A percentile compares a stretch with the other conserved stretches of the same genome.
These are phyloP conservation scores for Rhynchospora breviuscula DNA, from an alignment of 176 grass and related monocot genomes.

Conservation along the genomic window DNA sequence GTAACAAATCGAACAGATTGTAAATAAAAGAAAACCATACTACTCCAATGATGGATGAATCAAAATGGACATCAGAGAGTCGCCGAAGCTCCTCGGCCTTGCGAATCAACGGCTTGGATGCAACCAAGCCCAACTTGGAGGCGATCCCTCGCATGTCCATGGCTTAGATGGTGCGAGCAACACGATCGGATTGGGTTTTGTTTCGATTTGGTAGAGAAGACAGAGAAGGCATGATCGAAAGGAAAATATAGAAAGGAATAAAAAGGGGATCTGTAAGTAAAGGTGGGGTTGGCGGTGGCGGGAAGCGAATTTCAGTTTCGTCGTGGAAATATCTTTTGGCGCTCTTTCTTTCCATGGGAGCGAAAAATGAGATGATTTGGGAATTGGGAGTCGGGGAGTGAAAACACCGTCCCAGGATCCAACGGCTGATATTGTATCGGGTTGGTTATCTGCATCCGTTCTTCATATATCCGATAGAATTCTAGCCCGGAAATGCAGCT, in stretches of 20 bases:
- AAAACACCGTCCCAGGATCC: too few species aligned
- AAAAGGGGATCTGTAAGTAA: background rate
- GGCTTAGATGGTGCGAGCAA: background rate
- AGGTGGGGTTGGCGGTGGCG: background rate
- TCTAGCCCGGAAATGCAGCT: too few species aligned
- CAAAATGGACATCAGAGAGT: conserved; percentile 70
- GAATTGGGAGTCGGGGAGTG: background rate
- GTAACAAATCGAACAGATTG: background rate
- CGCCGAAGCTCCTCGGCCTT: conserved; percentile 93
- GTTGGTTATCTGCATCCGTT: too few species aligned
- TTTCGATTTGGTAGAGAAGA: background rate
- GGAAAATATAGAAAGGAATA: background rate
- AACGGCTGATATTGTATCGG: too few species aligned
- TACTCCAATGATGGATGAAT: conserved; percentile 85
- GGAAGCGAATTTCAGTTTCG: conserved; percentile 26
- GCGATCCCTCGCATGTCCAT: conserved; percentile 87
- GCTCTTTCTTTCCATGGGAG: background rate
- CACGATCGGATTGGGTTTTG: background rate
- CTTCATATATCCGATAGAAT: too few species aligned
- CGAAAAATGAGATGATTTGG: background rate
- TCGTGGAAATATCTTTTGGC: background rate
- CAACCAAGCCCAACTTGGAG: conserved; percentile 56
- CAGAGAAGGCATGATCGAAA: background rate
- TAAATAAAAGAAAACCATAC: conserved; percentile 4
- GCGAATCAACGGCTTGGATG: conserved; percentile 44